phyloP scores from a whole-genome alignment of 73 alveolate species.

The Paramecium sonneborni region DNA sequence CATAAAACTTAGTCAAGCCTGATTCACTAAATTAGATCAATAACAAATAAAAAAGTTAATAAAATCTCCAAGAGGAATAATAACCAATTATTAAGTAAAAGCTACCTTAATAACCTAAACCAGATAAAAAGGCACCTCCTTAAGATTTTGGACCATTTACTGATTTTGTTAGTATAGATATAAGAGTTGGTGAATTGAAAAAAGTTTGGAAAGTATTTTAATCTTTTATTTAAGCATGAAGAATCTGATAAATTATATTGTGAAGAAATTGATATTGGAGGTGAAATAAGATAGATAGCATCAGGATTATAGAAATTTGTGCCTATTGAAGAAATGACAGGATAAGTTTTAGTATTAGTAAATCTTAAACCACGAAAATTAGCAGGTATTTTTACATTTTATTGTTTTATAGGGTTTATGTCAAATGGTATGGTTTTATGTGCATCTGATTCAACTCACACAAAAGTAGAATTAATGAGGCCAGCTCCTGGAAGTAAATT shows the following conservation, averaged over 20 bases:
- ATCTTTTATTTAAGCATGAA: constrained; percentile 71
- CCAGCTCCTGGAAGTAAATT: constrained; percentile 91
- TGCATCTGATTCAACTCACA: constrained; percentile 79
- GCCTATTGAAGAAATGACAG: constrained; percentile 89
- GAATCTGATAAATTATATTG: constrained; percentile 87
- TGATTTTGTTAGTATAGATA: constrained; percentile 65
- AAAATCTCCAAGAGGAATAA: background rate
- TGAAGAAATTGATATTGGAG: constrained; percentile 94
- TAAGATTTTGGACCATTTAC: background rate
- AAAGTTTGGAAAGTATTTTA: constrained; percentile 63
- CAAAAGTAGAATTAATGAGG: constrained; percentile 84
- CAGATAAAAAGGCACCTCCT: background rate
- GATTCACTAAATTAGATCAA: too few species aligned
- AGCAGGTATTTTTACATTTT: constrained; percentile 55
- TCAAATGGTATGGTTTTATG: constrained; percentile 97
- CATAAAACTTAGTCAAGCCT: background rate
- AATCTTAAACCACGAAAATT: constrained; percentile 92
- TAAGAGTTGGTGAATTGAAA: constrained; percentile 88
- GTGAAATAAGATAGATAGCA: constrained; percentile 92
- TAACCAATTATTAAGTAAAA: background rate
- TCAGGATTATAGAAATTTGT: constrained; percentile 88
- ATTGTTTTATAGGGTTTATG: constrained; percentile 72
- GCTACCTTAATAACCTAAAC: background rate
- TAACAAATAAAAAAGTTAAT: too few species aligned
- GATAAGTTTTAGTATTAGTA: constrained; percentile 87